Evolutionary conservation across 2,329 filamentous ascomycete species (phyloP), one percentile per base, ranked within the genome.

Genomic region (Fonsecaea nubica): DNA sequence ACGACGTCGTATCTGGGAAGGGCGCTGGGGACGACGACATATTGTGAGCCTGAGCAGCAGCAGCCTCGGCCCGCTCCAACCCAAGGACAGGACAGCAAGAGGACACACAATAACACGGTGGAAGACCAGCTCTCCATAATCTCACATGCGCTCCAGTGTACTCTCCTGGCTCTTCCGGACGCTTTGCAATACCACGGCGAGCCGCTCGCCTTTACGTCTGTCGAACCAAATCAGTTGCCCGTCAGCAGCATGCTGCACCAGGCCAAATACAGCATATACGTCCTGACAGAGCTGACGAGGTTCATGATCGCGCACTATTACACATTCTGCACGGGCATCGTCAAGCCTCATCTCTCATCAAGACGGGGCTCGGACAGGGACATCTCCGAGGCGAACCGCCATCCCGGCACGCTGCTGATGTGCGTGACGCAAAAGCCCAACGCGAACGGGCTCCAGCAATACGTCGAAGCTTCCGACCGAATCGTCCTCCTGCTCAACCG

Each of bases 291-390:
- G 63, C 73, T 79, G 7, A 72, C 75, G 13, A 69, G 72, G 8
- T 71, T 79, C 59, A 79, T 79, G 77, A 75, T 76, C 36, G 68
- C 75, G 53, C 72, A 75, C 40, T 74, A 76, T 62, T 70, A 76
- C 48, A 68, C 76, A 15, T 77, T 75, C 62, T 55, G 42, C 6
- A 15, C 13, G 13, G 56, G 56, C 8, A 13, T 38, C 8, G 21
- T 38, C 25, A 63, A 71, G 59, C 54, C 36, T 9, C 8, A n/a
- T 15, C 38, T 6, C 7, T 4, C 7, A 5, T 6, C 30, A 13
- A 6, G 6, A 9, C 13, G 35, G 1, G 12, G 12, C 35, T 9
- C 35, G 3, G 35, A 38, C 12, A 38, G 8, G 35, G 35, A 38
- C 12, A 38, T 38, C 8, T 13, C 8, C 35, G 35, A 38, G 35